Base-by-base conservation (phyloP, 306 rosid species). In the Dalbergia cultrata region DNA sequence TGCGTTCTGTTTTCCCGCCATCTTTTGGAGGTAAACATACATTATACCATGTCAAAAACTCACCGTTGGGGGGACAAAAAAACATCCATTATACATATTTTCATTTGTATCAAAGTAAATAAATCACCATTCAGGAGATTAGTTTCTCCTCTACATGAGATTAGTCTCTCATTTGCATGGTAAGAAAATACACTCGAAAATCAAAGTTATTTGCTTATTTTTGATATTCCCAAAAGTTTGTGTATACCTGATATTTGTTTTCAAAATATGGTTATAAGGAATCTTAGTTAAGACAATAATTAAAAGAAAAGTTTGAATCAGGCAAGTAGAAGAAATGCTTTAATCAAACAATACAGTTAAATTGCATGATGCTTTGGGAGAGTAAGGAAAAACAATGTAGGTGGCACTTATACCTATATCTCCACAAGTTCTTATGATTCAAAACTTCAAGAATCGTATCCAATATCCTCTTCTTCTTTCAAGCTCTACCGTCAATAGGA, bases 401-500 rank as follows among this genome's bases (percentile, higher is more conserved):
- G 13, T 41, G 12, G 12, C 60, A 44, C 56, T 60, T 72, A 70
- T 33, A 72, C 69, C 69, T 8, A 83, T 83, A 61, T 34, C 76
- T 74, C 83, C 81, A 41, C 57, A 81, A 72, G 75, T 75, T 59
- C 70, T 71, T 63, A 14, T 68, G 80, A 59, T 85, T 71, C 86
- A 68, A 83, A 83, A 74, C 62, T 67, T 74, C 34, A 45, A 73
- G 73, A 62, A 33, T 31, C 10, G 43, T 33, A 10, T 57, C 14
- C 66, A 75, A 39, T 53, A 77, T 13, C 72, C 76, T 85, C 5
- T 0, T 44, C 70, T 45, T 64, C 72, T 88, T 80, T 84, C 45
- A 31, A 80, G 86, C 90, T 86, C 84, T 75, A 35, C 74, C 35
- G 49, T 61, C 81, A 37, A 53, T 31, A 33, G 88, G 88, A 85